Base-by-base conservation (phyloP, 2,329 filamentous ascomycete genomes). In the Golovinomyces cichoracearum region DNA sequence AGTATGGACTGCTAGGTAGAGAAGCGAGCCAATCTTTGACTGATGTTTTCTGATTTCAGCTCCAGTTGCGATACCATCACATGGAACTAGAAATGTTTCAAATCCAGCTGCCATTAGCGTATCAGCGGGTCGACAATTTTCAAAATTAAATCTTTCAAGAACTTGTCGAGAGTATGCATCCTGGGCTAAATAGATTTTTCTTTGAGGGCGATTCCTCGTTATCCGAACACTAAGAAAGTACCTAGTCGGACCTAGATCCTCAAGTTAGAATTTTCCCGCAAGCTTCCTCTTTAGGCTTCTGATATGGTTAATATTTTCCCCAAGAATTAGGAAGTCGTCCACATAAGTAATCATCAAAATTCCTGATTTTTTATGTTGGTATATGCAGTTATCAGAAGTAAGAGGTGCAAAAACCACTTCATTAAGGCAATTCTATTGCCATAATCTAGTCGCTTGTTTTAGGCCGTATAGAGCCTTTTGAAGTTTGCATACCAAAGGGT, bases 191-290 rank as follows among this genome's bases (percentile, higher is more conserved):
- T 45, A 45, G 5, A 45, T 45, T 31, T 26, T 23, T 25, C 31
- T 29, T 5, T 13, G 21, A 6, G 42, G 42, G 25, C 26, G 27
- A 19, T 37, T 21, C 17, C 27, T 37, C 23, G 27, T 47, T 13
- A 26, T 47, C 12, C 33, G 17, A 21, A 47, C 45, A 17, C 45
- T 31, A 23, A 47, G 29, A 40, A 47, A 47, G 31, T 47, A 47
- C 15, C 38, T 37, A 22, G 45, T 23, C 5, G 27, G 13, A n/a
- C 19, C 29, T 15, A 47, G 21, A 22, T 47, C 21, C 9, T 35
- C 27, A 23, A 22, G 21, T 23, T 47, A 17, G 23, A 47, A 47
- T 40, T 37, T 45, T 6, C 5, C 4, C 10, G 9, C 13, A 23
- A 47, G 23, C 17, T 29, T 21, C 6, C 9, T 17, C 17, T 29